A percentile compares a stretch with the other conserved stretches of the same genome.
phyloP scores from a whole-genome alignment of 169 alveolate genomes.

The Plasmodium chabaudi region DNA sequence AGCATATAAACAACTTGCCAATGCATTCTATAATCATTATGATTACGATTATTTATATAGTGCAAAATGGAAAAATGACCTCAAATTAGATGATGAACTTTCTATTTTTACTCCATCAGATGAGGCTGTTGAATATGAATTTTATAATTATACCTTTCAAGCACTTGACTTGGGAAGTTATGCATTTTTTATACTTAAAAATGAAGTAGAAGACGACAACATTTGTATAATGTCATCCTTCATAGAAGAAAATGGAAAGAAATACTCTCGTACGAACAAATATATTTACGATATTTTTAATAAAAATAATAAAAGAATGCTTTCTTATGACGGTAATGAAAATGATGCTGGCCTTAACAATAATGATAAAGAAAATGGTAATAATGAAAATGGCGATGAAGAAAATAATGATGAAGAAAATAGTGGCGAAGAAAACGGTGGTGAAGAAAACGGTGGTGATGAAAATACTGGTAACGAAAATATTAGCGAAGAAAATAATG shows the following conservation, averaged over 20 bases:
- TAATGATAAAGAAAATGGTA: not conserved
- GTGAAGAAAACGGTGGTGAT: not conserved
- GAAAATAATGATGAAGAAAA: not conserved
- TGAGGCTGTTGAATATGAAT: slow-evolving; percentile 61
- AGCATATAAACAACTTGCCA: slow-evolving; percentile 19
- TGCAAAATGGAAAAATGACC: slow-evolving; percentile 68
- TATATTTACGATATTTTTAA: slow-evolving; percentile 53
- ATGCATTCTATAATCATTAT: slow-evolving; percentile 21
- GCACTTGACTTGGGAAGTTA: slow-evolving; percentile 46
- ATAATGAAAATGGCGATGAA: not conserved
- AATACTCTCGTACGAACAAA: slow-evolving; percentile 45
- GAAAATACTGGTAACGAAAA: not conserved
- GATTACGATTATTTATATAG: slow-evolving; percentile 69
- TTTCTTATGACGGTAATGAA: slow-evolving; percentile 22
- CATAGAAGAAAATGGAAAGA: slow-evolving; percentile 62
- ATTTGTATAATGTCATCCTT: slow-evolving; percentile 57
- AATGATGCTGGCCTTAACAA: not conserved
- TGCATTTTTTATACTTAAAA: slow-evolving; percentile 46
- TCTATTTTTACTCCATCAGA: slow-evolving; percentile 63
- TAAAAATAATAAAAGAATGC: slow-evolving; percentile 46
- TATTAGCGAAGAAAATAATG: not conserved
- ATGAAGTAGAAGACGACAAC: slow-evolving; percentile 55
- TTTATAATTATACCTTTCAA: slow-evolving; percentile 69
- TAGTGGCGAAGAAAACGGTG: not conserved
- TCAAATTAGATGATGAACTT: slow-evolving; percentile 50